Percentiles rank a stretch among this genome's conserved stretches.
These are phyloP conservation scores for Phytophthora sp. DNA, from an alignment of 352 stramenopile species.

Conservation along the genomic window DNA sequence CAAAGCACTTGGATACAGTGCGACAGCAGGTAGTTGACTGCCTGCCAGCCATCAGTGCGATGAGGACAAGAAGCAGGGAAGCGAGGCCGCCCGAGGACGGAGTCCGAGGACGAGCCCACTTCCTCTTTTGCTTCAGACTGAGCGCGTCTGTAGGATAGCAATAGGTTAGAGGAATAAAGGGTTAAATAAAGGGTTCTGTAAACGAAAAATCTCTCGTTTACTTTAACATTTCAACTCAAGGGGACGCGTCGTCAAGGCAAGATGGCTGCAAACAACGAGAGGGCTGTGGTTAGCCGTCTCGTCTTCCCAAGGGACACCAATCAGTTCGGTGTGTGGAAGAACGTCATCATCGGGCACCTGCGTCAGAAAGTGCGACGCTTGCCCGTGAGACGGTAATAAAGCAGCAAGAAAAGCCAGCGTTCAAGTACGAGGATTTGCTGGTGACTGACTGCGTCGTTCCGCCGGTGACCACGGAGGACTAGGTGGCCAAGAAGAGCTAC, in stretches of 20 bases:
- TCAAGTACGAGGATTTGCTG: too few relatives aligned
- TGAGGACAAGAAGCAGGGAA: not conserved
- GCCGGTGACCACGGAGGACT: too few relatives aligned
- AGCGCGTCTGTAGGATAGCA: not conserved
- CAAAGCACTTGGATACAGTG: too few relatives aligned
- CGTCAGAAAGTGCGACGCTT: too few relatives aligned
- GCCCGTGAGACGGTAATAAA: too few relatives aligned
- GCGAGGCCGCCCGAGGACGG: not conserved
- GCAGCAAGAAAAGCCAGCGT: too few relatives aligned
- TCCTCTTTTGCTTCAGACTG: not conserved
- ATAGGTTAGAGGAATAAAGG: constrained; percentile 1
- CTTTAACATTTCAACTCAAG: not conserved
- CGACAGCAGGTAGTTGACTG: too few relatives aligned
- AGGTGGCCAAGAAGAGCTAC: not conserved
- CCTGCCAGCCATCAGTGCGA: not conserved
- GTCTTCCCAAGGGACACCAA: not conserved
- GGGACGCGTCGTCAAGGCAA: not conserved
- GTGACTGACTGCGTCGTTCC: too few relatives aligned
- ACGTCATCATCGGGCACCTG: too few relatives aligned
- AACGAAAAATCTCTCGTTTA: not conserved
- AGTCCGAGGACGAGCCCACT: constrained; percentile 5
- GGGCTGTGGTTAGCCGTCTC: too few relatives aligned
- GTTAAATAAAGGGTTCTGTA: not conserved
- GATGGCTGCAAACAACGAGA: not conserved
- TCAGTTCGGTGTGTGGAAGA: too few relatives aligned